phyloP scores from a whole-genome alignment of 1,139 yeast species.

The Yamadazyma taylorii region DNA sequence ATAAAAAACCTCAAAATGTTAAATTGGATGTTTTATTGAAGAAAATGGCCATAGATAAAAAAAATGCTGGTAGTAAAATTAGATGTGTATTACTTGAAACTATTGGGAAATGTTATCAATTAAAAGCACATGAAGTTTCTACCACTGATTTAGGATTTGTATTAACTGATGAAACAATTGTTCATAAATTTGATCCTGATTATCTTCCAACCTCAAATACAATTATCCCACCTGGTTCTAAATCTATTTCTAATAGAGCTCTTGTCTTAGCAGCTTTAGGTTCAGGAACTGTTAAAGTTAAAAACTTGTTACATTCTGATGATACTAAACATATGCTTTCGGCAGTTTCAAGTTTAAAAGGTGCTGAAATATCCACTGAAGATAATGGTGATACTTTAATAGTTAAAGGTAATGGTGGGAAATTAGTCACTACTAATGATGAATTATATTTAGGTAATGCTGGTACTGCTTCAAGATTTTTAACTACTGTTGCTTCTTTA shows the following conservation, averaged over 20 bases:
- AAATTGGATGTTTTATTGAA: conserved; percentile 70
- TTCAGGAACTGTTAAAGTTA: conserved; percentile 76
- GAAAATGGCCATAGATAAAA: conserved; percentile 95
- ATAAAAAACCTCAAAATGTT: conserved; percentile 56
- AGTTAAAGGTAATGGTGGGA: conserved; percentile 85
- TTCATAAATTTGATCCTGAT: conserved; percentile 49
- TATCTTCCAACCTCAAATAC: conserved; percentile 45
- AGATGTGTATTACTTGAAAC: conserved; percentile 80
- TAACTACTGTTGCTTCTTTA: conserved; percentile 86
- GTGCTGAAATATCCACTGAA: conserved; percentile 78
- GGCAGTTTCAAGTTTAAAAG: conserved; percentile 77
- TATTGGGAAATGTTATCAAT: conserved; percentile 88
- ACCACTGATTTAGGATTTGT: conserved; percentile 81
- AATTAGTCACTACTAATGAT: conserved; percentile 54
- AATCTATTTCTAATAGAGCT: conserved; percentile 95
- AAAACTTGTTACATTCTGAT: conserved; percentile 87
- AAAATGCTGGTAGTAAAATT: conserved; percentile 89
- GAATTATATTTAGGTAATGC: conserved; percentile 93
- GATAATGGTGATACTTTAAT: conserved; percentile 89
- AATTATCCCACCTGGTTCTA: conserved; percentile 92
- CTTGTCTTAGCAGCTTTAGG: conserved; percentile 90
- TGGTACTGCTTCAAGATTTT: conserved; percentile 95
- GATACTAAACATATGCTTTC: conserved; percentile 94
- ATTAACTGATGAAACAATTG: conserved; percentile 78
- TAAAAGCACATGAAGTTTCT: conserved; percentile 79